phyloP scores from a whole-genome alignment of 2,329 filamentous ascomycete genomes.

The Sporothrix phasma region DNA sequence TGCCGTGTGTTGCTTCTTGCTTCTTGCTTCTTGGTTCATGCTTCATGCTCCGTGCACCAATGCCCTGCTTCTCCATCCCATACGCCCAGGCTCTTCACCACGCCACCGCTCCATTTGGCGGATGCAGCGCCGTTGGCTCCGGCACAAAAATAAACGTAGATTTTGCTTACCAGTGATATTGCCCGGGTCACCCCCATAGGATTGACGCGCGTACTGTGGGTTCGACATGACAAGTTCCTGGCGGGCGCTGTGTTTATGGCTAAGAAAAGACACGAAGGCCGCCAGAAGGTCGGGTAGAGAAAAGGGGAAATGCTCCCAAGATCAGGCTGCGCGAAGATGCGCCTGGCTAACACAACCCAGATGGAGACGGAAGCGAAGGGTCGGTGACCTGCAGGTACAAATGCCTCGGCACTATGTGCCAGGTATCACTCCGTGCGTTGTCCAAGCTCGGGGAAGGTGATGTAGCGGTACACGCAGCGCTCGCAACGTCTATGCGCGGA shows the following conservation, averaged over 20 bases:
- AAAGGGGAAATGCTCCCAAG: constrained; percentile 1
- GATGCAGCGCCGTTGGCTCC: background rate
- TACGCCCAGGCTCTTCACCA: background rate
- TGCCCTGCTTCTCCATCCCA: background rate
- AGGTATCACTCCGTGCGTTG: too few species aligned
- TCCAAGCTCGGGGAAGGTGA: background rate
- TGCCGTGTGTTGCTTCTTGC: background rate
- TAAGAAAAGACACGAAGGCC: constrained; percentile 4
- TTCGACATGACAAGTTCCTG: constrained; percentile 13
- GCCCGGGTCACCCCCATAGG: background rate
- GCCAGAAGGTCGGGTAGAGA: background rate
- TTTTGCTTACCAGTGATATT: constrained; percentile 11
- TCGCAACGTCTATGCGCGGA: constrained; percentile 3
- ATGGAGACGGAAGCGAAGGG: background rate
- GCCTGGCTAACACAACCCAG: background rate
- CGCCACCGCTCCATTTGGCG: background rate
- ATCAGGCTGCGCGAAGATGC: background rate
- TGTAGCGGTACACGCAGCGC: constrained; percentile 4
- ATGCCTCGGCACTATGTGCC: background rate
- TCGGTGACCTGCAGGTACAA: background rate
- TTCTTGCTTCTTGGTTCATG: background rate
- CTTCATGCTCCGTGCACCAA: background rate
- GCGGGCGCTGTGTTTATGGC: background rate
- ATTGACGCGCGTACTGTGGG: constrained; percentile 17
- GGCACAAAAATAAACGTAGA: background rate